phyloP scores from a whole-genome alignment of 2,329 filamentous ascomycete genomes.

The Talaromyces funiculosus region DNA sequence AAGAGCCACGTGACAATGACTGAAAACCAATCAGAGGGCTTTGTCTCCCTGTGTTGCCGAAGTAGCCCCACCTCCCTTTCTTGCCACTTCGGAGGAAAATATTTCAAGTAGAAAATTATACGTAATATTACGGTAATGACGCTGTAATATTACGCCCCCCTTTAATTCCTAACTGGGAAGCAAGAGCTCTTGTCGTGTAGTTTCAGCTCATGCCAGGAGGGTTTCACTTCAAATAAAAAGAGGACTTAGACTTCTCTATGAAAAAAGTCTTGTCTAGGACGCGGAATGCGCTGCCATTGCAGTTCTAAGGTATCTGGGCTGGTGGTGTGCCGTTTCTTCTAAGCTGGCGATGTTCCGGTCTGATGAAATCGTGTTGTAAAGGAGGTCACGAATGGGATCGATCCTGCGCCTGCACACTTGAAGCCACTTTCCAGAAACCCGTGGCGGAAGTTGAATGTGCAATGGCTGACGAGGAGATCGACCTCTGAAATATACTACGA shows the following conservation, averaged over 20 bases:
- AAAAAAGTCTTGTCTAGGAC: not conserved
- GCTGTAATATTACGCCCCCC: not conserved
- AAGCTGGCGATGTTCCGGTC: not conserved
- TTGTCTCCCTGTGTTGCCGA: not conserved
- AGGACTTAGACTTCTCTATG: too few species aligned
- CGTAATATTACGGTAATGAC: not conserved
- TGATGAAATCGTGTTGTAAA: conserved; percentile 16
- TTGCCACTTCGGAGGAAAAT: not conserved
- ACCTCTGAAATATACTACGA: not conserved
- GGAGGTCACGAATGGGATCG: conserved; percentile 25
- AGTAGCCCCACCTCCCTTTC: not conserved
- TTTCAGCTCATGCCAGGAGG: not conserved
- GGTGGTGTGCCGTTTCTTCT: conserved; percentile 15
- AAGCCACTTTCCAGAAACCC: conserved; percentile 18
- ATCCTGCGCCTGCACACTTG: conserved; percentile 22
- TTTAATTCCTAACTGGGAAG: not conserved
- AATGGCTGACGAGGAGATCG: conserved; percentile 30
- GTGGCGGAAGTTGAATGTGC: conserved; percentile 29
- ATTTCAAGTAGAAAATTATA: not conserved
- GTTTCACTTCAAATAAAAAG: too few species aligned
- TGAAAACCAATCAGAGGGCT: not conserved
- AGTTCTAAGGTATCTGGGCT: conserved; percentile 17
- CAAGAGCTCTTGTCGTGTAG: not conserved
- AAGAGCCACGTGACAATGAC: conserved; percentile 1
- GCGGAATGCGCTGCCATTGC: not conserved